Evolutionary conservation across 1,284 basidiomycete genomes (phyloP), one percentile per base, ranked within the genome.

Genomic region (Papiliotrema flavescens): DNA sequence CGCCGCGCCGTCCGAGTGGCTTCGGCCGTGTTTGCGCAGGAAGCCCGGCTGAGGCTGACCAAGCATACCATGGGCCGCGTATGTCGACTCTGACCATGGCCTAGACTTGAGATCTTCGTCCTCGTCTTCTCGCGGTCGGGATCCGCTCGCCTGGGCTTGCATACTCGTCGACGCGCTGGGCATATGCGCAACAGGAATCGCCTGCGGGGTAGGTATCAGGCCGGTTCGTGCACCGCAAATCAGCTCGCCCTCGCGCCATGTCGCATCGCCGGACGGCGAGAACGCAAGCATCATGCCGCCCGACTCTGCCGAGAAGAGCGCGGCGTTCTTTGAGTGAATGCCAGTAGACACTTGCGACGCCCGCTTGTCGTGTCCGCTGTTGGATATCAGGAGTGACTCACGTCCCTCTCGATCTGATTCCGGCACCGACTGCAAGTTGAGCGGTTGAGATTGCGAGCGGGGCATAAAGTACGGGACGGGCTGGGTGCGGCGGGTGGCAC

Each of bases 1-100:
- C 3, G 67, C 64, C 15, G 69, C 70, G 1, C 74, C 75, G 35
- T 77, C 75, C 9, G 73, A 75, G 23, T 73, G 59, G 32, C 60
- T 61, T 26, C 70, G 60, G 1, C 55, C 63, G 45, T 66, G 66
- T 7, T 49, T 55, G 0, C 57, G 57, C 8, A 58, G 46, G 35
- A 48, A 53, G 3, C 22, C 8, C n/a, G 47, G 47, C 17, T 46
- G 42, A 1, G 17, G 23, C 15, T 51, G 53, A 1, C 57, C 52
- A 14, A 35, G 48, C 26, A 47, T 14, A 14, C 40, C 24, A 32
- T 61, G 58, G 20, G 58, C 51, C 0, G 62, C 51, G 54, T 63
- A 56, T 8, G 62, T 65, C 23, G 55, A 60, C 26, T 66, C 61
- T 46, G 61, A 65, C 69, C 67, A 69, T 1, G 67, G 65, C 24